These are phyloP conservation scores for Vigna reflexopilosa DNA, from an alignment of 306 rosid species.

Conservation along the genomic window DNA sequence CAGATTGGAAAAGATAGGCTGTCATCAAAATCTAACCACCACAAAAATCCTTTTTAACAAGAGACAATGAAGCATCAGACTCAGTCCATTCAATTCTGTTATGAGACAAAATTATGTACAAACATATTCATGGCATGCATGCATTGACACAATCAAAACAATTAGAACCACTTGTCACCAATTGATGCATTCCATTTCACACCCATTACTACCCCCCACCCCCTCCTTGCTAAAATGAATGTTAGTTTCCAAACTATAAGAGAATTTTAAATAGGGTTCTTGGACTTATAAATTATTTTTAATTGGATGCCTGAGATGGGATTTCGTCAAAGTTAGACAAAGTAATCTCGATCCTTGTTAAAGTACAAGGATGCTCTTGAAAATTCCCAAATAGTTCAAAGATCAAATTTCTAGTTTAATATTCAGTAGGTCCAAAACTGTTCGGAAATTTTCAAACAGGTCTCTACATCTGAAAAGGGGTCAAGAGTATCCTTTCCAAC, in stretches of 20 bases:
- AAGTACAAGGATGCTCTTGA: neutral
- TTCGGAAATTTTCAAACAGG: neutral
- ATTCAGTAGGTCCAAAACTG: neutral
- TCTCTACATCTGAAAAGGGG: neutral
- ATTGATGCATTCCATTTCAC: slow-evolving; percentile 9
- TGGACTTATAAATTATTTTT: neutral
- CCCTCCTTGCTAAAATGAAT: neutral
- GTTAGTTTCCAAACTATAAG: neutral
- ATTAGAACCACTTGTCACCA: neutral
- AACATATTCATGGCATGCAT: neutral
- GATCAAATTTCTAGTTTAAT: neutral
- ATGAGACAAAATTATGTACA: slow-evolving; percentile 9
- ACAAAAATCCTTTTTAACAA: neutral
- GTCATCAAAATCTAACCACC: neutral
- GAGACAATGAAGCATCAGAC: neutral
- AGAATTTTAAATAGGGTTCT: neutral
- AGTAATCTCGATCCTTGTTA: neutral
- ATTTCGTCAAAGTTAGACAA: neutral
- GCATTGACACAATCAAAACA: neutral
- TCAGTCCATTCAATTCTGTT: slow-evolving; percentile 19
- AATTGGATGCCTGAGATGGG: neutral
- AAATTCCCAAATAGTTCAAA: neutral
- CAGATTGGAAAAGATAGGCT: neutral
- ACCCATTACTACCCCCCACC: neutral
- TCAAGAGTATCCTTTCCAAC: neutral